Percentiles rank a stretch among this genome's conserved stretches.
phyloP scores from a whole-genome alignment of 331 rosid genomes.

The Malus hybrid region DNA sequence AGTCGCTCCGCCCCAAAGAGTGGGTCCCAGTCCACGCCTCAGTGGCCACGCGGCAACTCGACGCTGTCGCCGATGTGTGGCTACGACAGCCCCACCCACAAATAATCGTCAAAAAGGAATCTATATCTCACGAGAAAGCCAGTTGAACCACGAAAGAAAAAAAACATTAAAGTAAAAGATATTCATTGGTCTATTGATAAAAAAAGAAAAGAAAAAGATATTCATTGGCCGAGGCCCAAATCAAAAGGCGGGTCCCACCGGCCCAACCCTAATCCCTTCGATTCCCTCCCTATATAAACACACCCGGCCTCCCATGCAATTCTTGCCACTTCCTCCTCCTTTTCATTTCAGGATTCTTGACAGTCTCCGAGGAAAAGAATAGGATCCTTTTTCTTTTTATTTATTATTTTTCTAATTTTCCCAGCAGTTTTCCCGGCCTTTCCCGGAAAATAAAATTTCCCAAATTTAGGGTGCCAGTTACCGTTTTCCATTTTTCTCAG shows the following conservation, averaged over 20 bases:
- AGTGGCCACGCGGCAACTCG: conserved; percentile 70
- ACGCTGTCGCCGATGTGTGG: conserved; percentile 18
- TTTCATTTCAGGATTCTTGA: neutral
- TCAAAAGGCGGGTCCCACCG: no score
- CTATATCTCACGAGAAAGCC: conserved; percentile 16
- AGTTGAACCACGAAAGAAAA: neutral
- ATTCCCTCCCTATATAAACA: conserved; percentile 36
- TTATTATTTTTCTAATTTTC: neutral
- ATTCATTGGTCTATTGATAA: no score
- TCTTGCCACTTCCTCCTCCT: conserved; percentile 42
- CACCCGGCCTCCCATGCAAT: conserved; percentile 42
- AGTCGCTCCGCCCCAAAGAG: neutral
- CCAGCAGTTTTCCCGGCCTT: neutral
- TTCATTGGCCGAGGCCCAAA: conserved; percentile 8
- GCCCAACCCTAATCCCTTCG: conserved; percentile 8
- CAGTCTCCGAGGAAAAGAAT: neutral
- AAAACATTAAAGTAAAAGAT: neutral
- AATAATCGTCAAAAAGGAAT: neutral
- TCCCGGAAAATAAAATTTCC: neutral
- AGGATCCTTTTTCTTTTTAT: no score
- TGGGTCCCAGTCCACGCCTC: neutral
- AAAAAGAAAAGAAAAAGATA: neutral
- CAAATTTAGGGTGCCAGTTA: neutral
- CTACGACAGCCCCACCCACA: neutral
- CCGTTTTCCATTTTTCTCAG: neutral